Conservation (phyloP, 306 rosid species). For the Vicia villosa region DNA sequence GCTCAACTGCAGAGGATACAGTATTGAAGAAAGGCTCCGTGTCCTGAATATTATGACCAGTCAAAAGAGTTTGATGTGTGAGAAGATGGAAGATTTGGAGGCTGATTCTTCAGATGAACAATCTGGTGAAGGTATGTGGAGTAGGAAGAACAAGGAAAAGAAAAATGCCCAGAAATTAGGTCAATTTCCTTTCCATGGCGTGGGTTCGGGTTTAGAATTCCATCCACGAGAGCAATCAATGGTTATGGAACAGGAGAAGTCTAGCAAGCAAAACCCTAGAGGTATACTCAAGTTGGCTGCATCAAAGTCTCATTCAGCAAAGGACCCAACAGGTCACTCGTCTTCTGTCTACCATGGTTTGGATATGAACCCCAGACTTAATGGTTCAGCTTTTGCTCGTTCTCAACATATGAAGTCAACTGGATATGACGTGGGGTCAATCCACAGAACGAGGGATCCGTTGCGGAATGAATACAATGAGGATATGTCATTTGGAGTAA, state of each 20-base stretch:
- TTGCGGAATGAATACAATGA: conserved; percentile 50
- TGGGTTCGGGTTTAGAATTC: conserved; percentile 52
- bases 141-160: conserved; percentile 61
- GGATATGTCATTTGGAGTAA: conserved; percentile 55
- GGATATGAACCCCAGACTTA: conserved; percentile 59
- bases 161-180: conserved; percentile 51
- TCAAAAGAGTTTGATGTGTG: conserved; percentile 87
- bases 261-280: conserved; percentile 71
- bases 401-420: conserved; percentile 53
- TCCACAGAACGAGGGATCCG: conserved; percentile 60
- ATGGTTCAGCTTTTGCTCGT: conserved; percentile 57
- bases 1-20: conserved; percentile 85
- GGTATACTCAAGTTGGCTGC: conserved; percentile 78
- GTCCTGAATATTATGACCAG: conserved; percentile 78
- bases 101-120: conserved; percentile 74
- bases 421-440: conserved; percentile 57
- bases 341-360: conserved; percentile 56
- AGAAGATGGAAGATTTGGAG: conserved; percentile 73
- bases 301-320: conserved; percentile 52
- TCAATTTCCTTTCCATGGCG: conserved; percentile 52
- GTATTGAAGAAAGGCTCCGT: conserved; percentile 94
- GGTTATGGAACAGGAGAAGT: conserved; percentile 51
- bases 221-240: conserved; percentile 44
- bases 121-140: conserved; percentile 65
- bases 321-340: conserved; percentile 45